phyloP scores from a whole-genome alignment of 371 early-diverging fungal genomes.

The Umbelopsis sp. region DNA sequence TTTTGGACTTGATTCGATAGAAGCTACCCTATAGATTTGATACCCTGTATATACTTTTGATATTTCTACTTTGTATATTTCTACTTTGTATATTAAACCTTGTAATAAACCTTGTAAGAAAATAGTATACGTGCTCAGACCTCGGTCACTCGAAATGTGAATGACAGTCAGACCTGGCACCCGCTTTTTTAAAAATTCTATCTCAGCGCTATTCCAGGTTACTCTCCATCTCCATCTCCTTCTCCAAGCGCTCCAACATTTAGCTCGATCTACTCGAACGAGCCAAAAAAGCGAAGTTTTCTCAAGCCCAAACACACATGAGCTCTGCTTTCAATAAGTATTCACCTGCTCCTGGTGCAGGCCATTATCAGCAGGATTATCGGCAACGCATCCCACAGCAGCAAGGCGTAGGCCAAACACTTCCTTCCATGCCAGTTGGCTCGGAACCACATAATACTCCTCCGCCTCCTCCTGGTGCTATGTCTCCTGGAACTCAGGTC shows the following conservation, averaged over 20 bases:
- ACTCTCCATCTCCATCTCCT: conserved; percentile 2
- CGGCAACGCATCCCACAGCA: conserved; percentile 48
- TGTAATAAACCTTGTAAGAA: too few species aligned
- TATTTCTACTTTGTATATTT: not conserved
- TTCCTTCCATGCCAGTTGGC: conserved; percentile 53
- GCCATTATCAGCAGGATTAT: conserved; percentile 10
- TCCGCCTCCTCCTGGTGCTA: conserved; percentile 47
- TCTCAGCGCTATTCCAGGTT: not conserved
- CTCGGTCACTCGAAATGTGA: not conserved
- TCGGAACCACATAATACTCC: conserved; percentile 38
- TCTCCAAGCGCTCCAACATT: not conserved
- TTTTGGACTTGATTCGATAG: conserved; percentile 1
- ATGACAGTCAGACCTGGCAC: not conserved
- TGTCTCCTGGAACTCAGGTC: conserved; percentile 56
- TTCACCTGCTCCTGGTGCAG: conserved; percentile 4
- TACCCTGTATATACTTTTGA: not conserved
- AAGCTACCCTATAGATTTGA: not conserved
- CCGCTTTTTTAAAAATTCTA: not conserved
- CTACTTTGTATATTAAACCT: not conserved
- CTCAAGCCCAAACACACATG: not conserved
- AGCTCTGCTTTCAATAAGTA: conserved; percentile 15
- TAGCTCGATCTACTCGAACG: conserved; percentile 1
- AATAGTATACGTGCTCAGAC: not conserved
- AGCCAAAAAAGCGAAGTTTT: not conserved
- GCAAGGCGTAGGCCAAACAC: conserved; percentile 48